phyloP scores from a whole-genome alignment of 1,284 basidiomycete species.

The Moesziomyces globuligerus region DNA sequence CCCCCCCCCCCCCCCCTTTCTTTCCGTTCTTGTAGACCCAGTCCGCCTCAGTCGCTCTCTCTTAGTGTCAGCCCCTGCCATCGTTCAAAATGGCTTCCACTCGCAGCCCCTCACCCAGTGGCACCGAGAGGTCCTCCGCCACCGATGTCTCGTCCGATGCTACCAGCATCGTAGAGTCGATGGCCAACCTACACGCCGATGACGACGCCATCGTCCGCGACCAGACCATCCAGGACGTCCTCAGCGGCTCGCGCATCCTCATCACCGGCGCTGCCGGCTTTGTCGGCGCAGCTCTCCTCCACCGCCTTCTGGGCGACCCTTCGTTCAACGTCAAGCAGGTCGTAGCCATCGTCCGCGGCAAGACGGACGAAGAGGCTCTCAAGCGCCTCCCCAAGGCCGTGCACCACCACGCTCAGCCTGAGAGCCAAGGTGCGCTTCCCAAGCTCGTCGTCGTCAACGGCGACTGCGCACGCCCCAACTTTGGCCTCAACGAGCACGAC shows the following conservation, averaged over 20 bases:
- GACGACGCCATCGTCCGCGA: conserved; percentile 20
- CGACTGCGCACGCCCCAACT: conserved; percentile 42
- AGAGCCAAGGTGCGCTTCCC: conserved; percentile 18
- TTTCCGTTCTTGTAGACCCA: background rate
- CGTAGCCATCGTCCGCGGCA: conserved; percentile 41
- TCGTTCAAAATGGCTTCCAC: conserved; percentile 25
- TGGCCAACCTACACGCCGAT: conserved; percentile 17
- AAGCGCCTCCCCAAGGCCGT: conserved; percentile 38
- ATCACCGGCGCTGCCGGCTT: conserved; percentile 48
- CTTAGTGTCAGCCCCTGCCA: background rate
- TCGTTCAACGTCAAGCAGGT: conserved; percentile 43
- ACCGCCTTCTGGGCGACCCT: conserved; percentile 31
- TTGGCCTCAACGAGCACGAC: conserved; percentile 33
- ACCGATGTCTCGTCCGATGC: conserved; percentile 39
- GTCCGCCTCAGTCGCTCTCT: background rate
- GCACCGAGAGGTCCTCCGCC: conserved; percentile 28
- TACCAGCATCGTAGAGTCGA: conserved; percentile 28
- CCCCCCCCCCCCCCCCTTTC: no score
- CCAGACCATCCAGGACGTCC: conserved; percentile 28
- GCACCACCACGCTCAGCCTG: conserved; percentile 32
- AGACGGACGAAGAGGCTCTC: conserved; percentile 39
- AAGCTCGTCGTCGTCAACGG: conserved; percentile 45
- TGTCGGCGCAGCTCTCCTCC: conserved; percentile 43
- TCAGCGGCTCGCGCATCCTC: conserved; percentile 39
- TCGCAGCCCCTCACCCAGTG: conserved; percentile 31